A percentile compares a stretch with the other conserved stretches of the same genome.
Conservation (phyloP, 441 rosid species). For the Euphorbia schlechtendalii region DNA sequence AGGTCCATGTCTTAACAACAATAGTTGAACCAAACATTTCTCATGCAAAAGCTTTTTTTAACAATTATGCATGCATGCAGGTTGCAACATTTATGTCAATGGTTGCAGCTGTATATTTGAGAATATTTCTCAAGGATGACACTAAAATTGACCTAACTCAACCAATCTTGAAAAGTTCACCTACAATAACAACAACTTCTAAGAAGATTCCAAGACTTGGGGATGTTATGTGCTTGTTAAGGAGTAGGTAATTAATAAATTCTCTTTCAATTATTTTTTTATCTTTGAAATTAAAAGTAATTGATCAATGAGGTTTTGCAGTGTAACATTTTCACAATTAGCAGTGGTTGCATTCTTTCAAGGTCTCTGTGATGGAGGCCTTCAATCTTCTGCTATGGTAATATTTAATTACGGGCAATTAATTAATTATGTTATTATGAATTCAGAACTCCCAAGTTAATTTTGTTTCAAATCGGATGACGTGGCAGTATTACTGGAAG, state of each 20-base stretch:
- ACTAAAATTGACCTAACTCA: slow-evolving; percentile 23
- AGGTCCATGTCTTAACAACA: no score
- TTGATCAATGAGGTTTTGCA: slow-evolving; percentile 25
- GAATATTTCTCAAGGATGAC: slow-evolving; percentile 57
- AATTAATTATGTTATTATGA: no score
- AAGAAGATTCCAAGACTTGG: slow-evolving; percentile 38
- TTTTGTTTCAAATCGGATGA: no score
- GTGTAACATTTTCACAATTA: slow-evolving; percentile 56
- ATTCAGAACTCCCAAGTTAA: neutral
- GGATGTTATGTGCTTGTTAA: slow-evolving; percentile 47
- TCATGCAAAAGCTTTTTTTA: no score
- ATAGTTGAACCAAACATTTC: no score
- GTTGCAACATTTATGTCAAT: slow-evolving; percentile 49
- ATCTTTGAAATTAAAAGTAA: neutral
- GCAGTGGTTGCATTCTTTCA: slow-evolving; percentile 71
- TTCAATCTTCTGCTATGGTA: slow-evolving; percentile 55
- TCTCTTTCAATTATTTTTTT: neutral
- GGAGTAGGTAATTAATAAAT: slow-evolving; percentile 38
- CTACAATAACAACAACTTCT: neutral
- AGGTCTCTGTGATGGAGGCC: slow-evolving; percentile 64
- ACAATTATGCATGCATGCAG: slow-evolving; percentile 26
- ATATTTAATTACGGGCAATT: no score
- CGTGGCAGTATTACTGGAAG: slow-evolving; percentile 71
- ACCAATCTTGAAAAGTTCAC: slow-evolving; percentile 44
- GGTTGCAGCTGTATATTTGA: slow-evolving; percentile 64